phyloP scores from a whole-genome alignment of 2,329 filamentous ascomycete species.

The Tolypocladium inflatum region DNA sequence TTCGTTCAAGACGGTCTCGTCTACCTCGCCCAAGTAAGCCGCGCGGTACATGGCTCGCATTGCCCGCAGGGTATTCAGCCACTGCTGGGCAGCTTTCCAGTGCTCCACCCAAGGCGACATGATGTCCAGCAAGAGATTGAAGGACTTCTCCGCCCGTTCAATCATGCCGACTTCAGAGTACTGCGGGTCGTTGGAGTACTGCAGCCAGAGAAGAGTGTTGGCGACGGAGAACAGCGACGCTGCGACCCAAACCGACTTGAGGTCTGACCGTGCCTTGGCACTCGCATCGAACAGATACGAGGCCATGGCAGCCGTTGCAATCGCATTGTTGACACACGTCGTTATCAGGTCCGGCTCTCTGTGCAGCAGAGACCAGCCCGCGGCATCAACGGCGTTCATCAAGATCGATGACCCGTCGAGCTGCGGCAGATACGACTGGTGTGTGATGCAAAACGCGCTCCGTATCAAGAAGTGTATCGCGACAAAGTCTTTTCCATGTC shows the following conservation, averaged over 20 bases:
- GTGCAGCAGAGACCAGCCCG: constrained; percentile 12
- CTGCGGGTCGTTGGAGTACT: constrained; percentile 5
- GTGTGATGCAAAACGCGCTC: constrained; percentile 11
- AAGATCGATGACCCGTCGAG: constrained; percentile 8
- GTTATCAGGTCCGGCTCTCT: constrained; percentile 8
- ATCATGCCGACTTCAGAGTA: not conserved
- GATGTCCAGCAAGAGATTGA: constrained; percentile 4
- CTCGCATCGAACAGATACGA: constrained; percentile 2
- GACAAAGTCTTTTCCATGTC: constrained; percentile 9
- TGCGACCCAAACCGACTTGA: constrained; percentile 12
- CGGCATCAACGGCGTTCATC: constrained; percentile 10
- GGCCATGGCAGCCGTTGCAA: constrained; percentile 10
- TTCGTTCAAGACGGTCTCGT: not conserved
- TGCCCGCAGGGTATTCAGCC: constrained; percentile 9
- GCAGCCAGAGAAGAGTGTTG: constrained; percentile 11
- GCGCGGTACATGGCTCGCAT: constrained; percentile 14
- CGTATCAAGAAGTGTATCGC: constrained; percentile 13
- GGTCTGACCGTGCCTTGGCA: not conserved
- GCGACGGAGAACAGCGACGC: constrained; percentile 8
- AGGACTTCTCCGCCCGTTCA: constrained; percentile 3
- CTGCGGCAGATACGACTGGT: constrained; percentile 15
- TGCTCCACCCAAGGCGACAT: constrained; percentile 5
- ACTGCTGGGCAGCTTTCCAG: constrained; percentile 8
- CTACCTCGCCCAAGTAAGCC: constrained; percentile 10
- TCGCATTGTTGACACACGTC: constrained; percentile 10